These are phyloP conservation scores for Phoenix dactylifera DNA, from an alignment of 176 grass and related monocot genomes.

Conservation along the genomic window DNA sequence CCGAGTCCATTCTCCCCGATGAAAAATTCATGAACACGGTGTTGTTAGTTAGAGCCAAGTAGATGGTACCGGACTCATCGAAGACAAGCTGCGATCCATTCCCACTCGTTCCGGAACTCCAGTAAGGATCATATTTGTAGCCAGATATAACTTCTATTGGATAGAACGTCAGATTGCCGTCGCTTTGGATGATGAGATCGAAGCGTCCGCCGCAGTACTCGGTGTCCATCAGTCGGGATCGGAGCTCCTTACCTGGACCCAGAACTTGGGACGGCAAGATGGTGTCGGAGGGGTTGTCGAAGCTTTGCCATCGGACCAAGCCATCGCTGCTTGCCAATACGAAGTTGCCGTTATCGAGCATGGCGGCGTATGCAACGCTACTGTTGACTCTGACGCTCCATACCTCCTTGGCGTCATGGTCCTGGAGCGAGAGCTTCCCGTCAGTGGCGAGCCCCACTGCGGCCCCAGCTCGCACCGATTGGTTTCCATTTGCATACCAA, in stretches of 20 bases:
- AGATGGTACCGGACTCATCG: conserved; percentile 26
- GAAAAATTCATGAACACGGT: conserved; percentile 9
- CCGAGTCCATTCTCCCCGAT: not conserved
- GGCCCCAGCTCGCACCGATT: not conserved
- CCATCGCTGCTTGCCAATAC: conserved; percentile 18
- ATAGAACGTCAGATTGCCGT: conserved; percentile 26
- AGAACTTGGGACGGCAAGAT: conserved; percentile 37
- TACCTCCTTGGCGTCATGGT: conserved; percentile 5
- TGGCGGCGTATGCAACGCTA: conserved; percentile 15
- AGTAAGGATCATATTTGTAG: conserved; percentile 23
- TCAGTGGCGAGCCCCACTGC: conserved; percentile 20
- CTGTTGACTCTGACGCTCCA: conserved; percentile 14
- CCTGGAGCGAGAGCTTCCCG: conserved; percentile 19
- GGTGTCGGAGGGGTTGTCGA: conserved; percentile 32
- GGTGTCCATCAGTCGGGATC: conserved; percentile 19
- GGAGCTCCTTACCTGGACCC: not conserved
- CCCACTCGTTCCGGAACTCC: not conserved
- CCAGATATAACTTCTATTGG: not conserved
- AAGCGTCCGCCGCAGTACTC: conserved; percentile 40
- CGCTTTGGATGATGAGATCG: conserved; percentile 3
- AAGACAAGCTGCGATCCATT: conserved; percentile 28
- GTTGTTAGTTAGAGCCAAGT: conserved; percentile 4
- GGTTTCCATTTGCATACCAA: conserved; percentile 29
- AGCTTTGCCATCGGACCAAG: conserved; percentile 27
- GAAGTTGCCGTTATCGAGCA: conserved; percentile 49